Percentiles rank a stretch among this genome's conserved stretches.
Evolutionary conservation across 129 eudicot genomes (phyloP).

Genomic region (Kitagawia praeruptora): DNA sequence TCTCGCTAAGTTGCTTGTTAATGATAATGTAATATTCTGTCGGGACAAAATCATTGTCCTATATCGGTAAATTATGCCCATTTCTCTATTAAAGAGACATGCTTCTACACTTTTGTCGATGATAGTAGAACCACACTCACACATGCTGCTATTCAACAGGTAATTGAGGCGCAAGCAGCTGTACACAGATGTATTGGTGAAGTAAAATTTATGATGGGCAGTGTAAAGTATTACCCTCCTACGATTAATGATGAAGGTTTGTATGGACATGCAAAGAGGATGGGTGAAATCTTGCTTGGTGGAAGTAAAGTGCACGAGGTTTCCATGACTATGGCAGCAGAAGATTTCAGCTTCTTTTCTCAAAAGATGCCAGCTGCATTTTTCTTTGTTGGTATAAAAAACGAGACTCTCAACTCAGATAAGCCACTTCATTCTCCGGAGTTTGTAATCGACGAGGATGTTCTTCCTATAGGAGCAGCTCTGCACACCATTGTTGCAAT

Average conservation of each 20-base stretch:
- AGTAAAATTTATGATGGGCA: constrained; percentile 41
- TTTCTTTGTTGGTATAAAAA: constrained; percentile 31
- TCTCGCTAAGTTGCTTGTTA: background rate
- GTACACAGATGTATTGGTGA: constrained; percentile 35
- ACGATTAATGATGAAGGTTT: constrained; percentile 33
- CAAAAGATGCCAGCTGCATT: constrained; percentile 42
- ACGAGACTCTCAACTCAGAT: constrained; percentile 26
- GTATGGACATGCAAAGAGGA: constrained; percentile 35
- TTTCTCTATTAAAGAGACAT: background rate
- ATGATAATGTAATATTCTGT: background rate
- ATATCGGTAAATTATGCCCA: background rate
- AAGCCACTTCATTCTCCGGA: constrained; percentile 36
- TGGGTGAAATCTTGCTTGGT: constrained; percentile 34
- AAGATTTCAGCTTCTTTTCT: constrained; percentile 51
- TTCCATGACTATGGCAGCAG: constrained; percentile 37
- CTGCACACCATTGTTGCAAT: constrained; percentile 43
- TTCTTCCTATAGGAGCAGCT: constrained; percentile 39
- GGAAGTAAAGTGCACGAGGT: constrained; percentile 29
- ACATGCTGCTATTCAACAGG: constrained; percentile 14
- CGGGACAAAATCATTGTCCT: background rate
- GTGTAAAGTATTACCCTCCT: constrained; percentile 29
- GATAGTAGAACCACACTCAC: background rate
- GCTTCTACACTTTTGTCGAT: background rate
- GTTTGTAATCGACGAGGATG: constrained; percentile 41
- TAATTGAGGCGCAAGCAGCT: constrained; percentile 39